phyloP scores from a whole-genome alignment of 345 rosid genomes.

The Brassica napus region DNA sequence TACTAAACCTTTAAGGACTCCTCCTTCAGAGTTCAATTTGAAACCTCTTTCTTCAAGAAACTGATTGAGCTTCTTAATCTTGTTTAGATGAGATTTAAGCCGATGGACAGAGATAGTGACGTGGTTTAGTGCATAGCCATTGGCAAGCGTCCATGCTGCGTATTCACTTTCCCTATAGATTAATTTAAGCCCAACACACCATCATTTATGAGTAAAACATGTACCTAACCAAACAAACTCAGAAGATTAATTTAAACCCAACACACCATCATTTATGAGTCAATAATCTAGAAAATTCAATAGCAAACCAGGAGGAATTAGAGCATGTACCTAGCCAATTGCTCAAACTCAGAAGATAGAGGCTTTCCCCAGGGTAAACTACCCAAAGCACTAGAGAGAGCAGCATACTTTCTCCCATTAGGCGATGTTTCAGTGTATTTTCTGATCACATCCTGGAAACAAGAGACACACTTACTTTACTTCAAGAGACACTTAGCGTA shows the following conservation, averaged over 20 bases:
- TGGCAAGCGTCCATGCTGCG: conserved; percentile 98
- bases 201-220: not conserved
- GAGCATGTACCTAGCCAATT: conserved; percentile 63
- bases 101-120: conserved; percentile 81
- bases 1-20: conserved; percentile 76
- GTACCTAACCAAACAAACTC: too few relatives aligned
- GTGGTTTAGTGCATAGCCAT: conserved; percentile 94
- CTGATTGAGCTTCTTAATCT: conserved; percentile 61
- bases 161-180: conserved; percentile 82
- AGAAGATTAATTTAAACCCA: not conserved
- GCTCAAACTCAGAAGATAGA: conserved; percentile 67
- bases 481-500: not conserved
- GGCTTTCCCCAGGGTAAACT: conserved; percentile 82
- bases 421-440: conserved; percentile 56
- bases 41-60: conserved; percentile 68
- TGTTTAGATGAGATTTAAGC: conserved; percentile 67
- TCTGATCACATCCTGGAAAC: conserved; percentile 69
- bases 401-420: conserved; percentile 56
- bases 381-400: conserved; percentile 85
- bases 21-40: conserved; percentile 87
- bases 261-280: conserved; percentile 5
- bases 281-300: conserved; percentile 3
- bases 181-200: not conserved
- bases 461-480: conserved; percentile 14
- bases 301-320: conserved; percentile 3